Evolutionary conservation across 2,329 filamentous ascomycete species (phyloP), one percentile per base, ranked within the genome.

Genomic region (Colletotrichum camelliae): DNA sequence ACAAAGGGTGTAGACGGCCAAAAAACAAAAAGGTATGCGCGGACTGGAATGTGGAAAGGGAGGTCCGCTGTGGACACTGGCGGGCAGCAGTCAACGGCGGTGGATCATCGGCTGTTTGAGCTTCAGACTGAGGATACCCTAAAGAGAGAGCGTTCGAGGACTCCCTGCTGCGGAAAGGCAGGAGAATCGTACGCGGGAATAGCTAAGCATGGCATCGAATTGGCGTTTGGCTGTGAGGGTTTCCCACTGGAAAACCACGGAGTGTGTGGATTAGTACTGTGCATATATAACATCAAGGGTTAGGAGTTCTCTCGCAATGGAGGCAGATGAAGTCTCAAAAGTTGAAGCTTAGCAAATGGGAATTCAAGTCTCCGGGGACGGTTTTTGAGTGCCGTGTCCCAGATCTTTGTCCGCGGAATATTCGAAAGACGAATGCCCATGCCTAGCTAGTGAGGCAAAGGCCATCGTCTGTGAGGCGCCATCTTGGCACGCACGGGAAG

Each of bases 191-290:
- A n/a, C 12, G 55, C 15, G 55, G 61, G 31, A 48, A 57, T 37
- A 43, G 37, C 55, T 39, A 27, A 37, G 62, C 55, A 75, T 58
- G 73, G 37, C 69, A 72, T 43, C 33, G 39, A 33, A 33, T 55
- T 64, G 69, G 57, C 55, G 69, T 72, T 75, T 62, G 52, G 58
- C 27, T 21, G 9, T 61, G 52, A 27, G 35, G 27, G 67, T 52
- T 72, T 72, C 21, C 43, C 12, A 52, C 10, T 21, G 43, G 43
- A 21, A 52, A 24, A 67, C 39, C 31, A 39, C 29, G 39, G 66
- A 48, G 69, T 62, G 61, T 57, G 72, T 33, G 62, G 73, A 72
- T 75, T 29, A 75, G 33, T 21, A 75, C 57, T 75, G 57, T 62
- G 27, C 37, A 37, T 43, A 64, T 65, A 48, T 55, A 72, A 37